Base-by-base conservation (phyloP, 2,329 filamentous ascomycete species). In the Sarocladiaceae sp. region DNA sequence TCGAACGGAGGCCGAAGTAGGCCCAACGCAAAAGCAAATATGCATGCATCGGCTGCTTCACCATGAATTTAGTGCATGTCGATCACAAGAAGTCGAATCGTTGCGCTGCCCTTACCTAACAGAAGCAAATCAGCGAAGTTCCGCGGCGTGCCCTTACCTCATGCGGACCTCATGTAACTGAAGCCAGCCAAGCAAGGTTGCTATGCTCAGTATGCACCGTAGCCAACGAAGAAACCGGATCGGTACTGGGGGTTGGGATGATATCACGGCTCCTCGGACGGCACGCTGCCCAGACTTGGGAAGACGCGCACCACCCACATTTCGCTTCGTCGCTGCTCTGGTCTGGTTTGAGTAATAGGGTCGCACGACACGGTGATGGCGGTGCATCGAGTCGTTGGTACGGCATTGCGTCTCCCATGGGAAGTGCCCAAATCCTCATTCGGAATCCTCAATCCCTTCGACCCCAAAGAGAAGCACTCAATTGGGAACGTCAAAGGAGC, bases 81-180 rank as follows among this genome's bases (percentile, higher is more conserved):
- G 40, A 44, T 44, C 40, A 44, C 18, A 12, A n/a, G 5, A 22
- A n/a, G 23, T 23, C 40, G 40, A 22, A 44, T 26, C 40, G 33
- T 20, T 7, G n/a, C n/a, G n/a, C n/a, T n/a, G 40, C 22, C 40
- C 40, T 44, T 44, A 44, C 40, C 40, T 44, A 44, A 44, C 40
- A 44, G 40, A 44, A 44, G 40, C 40, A 44, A 26, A 12, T 22
- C 22, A 25, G 40, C 40, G 40, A 44, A 23, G 12, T 44, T 44
- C 40, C 40, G n/a, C n/a, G 20, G 15, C 7, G 25, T 22, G 12
- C 7, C 40, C 40, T 44, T 25, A 26, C 22, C 37, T 44, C 40
- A 44, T 26, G 7, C 17, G 20, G 12, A 44, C 23, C 40, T 26
- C 40, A 26, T n/a, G 11, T 37, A 37, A 37, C 10, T 6, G n/a